Base-by-base conservation (phyloP, 257 asterid genomes). In the Solanum pennellii region DNA sequence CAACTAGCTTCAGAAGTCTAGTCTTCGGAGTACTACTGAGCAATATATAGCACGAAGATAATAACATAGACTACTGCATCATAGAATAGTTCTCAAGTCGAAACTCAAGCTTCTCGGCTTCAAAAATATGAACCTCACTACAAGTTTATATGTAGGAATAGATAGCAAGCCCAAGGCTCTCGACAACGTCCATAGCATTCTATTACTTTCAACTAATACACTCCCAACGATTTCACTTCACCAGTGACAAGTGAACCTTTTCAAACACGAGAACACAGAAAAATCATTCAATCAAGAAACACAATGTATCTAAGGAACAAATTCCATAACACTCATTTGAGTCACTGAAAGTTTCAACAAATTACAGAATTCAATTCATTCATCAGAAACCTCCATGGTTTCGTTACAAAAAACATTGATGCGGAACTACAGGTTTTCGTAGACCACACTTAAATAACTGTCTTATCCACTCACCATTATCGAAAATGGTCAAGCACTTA, bases 381-480 rank as follows among this genome's bases (percentile, higher is more conserved):
- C 79, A 84, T 71, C 18, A 39, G 87, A 84, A 84, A 84, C 87
- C 87, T 84, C 87, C 87, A 62, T 45, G 87, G 87, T 62, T 84
- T 84, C 87, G 18, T 84, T 84, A 66, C 87, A 84, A 65, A 66
- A 84, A 66, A 84, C 80, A 66, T 66, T 66, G 66, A 84, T 66
- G 87, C 2, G 65, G 87, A 41, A 66, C 87, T 84, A 84, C 87
- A 84, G 2, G 39, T 84, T 71, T 84, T 66, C 21, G 68, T 84
- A 84, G 87, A 65, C 87, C 87, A 84, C 87, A 84, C 44, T 39
- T 9, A 39, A 66, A 44, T 29, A 66, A 27, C 42, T 84, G 25
- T 42, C 62, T 62, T 84, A 33, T 16, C 87, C 85, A 80, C 68
- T 47, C 62, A 41, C 87, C 77, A 66, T 62, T 66, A 41, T 25